phyloP scores from a whole-genome alignment of 2,329 filamentous ascomycete genomes.

The Helminthosporium solani region DNA sequence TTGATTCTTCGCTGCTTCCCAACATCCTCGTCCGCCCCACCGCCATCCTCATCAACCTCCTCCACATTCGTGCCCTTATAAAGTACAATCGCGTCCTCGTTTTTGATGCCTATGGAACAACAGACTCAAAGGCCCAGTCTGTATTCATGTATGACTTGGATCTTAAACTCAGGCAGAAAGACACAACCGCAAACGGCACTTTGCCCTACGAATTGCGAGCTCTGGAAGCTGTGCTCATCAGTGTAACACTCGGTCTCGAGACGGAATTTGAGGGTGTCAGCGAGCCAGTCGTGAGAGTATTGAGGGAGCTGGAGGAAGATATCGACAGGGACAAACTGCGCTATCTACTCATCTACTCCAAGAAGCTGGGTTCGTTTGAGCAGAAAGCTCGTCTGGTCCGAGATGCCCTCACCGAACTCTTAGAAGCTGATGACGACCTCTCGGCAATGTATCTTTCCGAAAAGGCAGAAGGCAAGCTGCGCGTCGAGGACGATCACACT shows the following conservation, averaged over 20 bases:
- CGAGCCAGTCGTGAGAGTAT: slow-evolving; percentile 84
- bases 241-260: slow-evolving; percentile 87
- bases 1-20: slow-evolving; percentile 92
- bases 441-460: slow-evolving; percentile 95
- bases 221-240: slow-evolving; percentile 90
- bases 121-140: slow-evolving; percentile 91
- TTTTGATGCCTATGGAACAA: slow-evolving; percentile 94
- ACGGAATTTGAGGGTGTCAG: slow-evolving; percentile 92
- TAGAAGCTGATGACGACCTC: slow-evolving; percentile 95
- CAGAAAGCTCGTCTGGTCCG: slow-evolving; percentile 93
- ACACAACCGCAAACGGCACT: slow-evolving; percentile 50
- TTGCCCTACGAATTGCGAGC: slow-evolving; percentile 96
- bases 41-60: slow-evolving; percentile 89
- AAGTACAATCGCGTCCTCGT: slow-evolving; percentile 92
- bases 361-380: slow-evolving; percentile 94
- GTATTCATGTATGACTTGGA: slow-evolving; percentile 98
- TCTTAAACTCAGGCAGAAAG: slow-evolving; percentile 83
- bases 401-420: slow-evolving; percentile 89
- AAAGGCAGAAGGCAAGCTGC: slow-evolving; percentile 70
- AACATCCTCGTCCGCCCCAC: slow-evolving; percentile 93
- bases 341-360: slow-evolving; percentile 87
- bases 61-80: slow-evolving; percentile 95
- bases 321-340: slow-evolving; percentile 94
- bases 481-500: slow-evolving; percentile 83
- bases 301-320: slow-evolving; percentile 90